Conservation (phyloP, 2,329 filamentous ascomycete genomes). For the Immersiporthe knoxdaviesiana region DNA sequence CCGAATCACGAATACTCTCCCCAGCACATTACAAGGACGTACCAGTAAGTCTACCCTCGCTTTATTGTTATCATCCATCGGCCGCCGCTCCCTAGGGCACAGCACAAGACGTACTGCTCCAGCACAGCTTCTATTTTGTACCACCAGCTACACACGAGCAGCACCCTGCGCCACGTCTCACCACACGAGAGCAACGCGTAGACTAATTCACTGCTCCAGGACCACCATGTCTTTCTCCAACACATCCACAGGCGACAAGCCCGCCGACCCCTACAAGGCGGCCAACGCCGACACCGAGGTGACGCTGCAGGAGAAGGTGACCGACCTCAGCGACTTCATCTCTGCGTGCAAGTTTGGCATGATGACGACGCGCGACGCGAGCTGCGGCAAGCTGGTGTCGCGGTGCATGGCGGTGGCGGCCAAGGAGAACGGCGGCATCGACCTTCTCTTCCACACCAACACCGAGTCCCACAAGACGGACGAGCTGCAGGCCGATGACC, state of each 20-base stretch:
- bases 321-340: slow-evolving; percentile 73
- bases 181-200: background rate
- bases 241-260: slow-evolving; percentile 62
- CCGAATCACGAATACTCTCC: background rate
- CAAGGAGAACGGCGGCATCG: slow-evolving; percentile 76
- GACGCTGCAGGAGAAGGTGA: slow-evolving; percentile 73
- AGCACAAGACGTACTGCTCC: background rate
- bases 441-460: slow-evolving; percentile 90
- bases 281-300: slow-evolving; percentile 69
- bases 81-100: background rate
- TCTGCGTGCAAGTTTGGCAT: slow-evolving; percentile 79
- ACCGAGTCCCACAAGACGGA: slow-evolving; percentile 87
- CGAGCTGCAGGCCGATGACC: slow-evolving; percentile 72
- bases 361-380: slow-evolving; percentile 77
- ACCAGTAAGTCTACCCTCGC: slow-evolving; percentile 24
- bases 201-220: slow-evolving; percentile 20
- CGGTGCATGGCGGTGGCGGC: slow-evolving; percentile 84
- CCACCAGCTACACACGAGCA: background rate
- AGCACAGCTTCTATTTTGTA: background rate
- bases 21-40: background rate
- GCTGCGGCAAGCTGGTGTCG: slow-evolving; percentile 71
- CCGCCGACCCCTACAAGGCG: slow-evolving; percentile 75
- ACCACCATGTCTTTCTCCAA: slow-evolving; percentile 52
- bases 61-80: slow-evolving; percentile 3
- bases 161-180: background rate